Base-by-base conservation (phyloP, 208 protist genomes). In the Trypanosoma vivax region DNA sequence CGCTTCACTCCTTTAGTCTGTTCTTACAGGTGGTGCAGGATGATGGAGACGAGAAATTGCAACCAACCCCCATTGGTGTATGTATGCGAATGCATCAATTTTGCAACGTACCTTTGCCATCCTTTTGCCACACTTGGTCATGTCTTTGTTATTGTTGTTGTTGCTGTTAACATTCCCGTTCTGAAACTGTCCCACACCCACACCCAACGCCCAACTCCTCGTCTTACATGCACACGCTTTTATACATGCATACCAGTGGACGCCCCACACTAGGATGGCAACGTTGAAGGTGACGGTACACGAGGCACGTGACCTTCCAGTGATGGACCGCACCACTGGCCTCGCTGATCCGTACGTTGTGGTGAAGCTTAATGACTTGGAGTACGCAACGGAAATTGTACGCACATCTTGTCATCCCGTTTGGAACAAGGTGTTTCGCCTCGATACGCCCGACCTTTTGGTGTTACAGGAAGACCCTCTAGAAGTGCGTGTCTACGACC, bases 401-500 rank as follows among this genome's bases (percentile, higher is more conserved):
- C 72, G 67, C 28, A 74, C 65, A 58, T 92, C 85, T 27, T 74
- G 79, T 9, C 73, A 92, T 60, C 89, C 89, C 0, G 76, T 83
- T 27, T 96, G 83, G 80, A 79, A 90, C 51, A 66, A 62, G 24
- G 77, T 81, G 61, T 83, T 83, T 45, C 79, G 84, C 47, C 86
- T 96, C 51, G 83, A 89, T 63, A 82, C 76, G 0, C 69, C 89
- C 13, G 81, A 96, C 55, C 66, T 92, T n/a, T 59, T 89, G 35
- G 69, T 87, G 14, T 52, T 98, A 50, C 95, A 97, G 62, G 90
- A 98, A 53, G 88, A 97, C 54, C 90, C 92, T 29, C 65, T 98
- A 2, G 91, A 97, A 55, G 74, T 97, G 11, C 77, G 86, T 33
- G 85, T 98, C 3, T 97, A 87, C 61, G 96, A 98, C 69, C 89